These are phyloP conservation scores for Apiospora sp. DNA, from an alignment of 2,329 filamentous ascomycete species.

Conservation along the genomic window DNA sequence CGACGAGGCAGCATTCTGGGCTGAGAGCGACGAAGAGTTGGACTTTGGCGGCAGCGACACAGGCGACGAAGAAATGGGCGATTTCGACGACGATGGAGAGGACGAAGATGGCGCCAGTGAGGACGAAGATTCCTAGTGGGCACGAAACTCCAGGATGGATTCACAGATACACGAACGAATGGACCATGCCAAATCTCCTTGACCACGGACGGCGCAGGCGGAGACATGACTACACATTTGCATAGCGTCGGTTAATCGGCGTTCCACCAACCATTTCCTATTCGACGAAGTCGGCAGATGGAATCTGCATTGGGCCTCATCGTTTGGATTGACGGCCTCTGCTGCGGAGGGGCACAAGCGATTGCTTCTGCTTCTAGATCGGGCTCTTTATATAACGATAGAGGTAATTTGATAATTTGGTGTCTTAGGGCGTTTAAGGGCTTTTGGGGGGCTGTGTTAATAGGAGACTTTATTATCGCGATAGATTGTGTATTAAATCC, in stretches of 20 bases:
- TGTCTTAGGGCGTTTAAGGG: background rate
- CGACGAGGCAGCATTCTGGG: conserved; percentile 85
- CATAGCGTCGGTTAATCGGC: conserved; percentile 43
- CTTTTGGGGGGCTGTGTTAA: conserved; percentile 9
- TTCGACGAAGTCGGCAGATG: background rate
- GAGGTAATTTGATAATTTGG: conserved; percentile 8
- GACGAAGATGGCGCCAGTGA: conserved; percentile 66
- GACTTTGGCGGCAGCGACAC: conserved; percentile 81
- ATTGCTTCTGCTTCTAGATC: conserved; percentile 8
- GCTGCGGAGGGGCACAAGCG: background rate
- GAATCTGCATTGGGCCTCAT: conserved; percentile 6
- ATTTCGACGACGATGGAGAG: conserved; percentile 64
- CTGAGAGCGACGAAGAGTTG: conserved; percentile 76
- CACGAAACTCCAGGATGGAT: background rate
- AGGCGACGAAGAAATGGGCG: conserved; percentile 65
- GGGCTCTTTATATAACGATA: conserved; percentile 21
- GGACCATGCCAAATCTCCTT: background rate
- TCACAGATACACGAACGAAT: background rate
- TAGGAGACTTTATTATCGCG: background rate
- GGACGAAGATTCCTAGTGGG: conserved; percentile 47
- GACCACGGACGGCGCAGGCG: conserved; percentile 5
- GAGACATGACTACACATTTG: conserved; percentile 35
- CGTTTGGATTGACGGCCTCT: conserved; percentile 10
- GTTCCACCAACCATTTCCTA: conserved; percentile 29
- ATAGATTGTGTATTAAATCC: conserved; percentile 17